Evolutionary conservation across 2,329 filamentous ascomycete species (phyloP).

Genomic region (Colletotrichum magnum): DNA sequence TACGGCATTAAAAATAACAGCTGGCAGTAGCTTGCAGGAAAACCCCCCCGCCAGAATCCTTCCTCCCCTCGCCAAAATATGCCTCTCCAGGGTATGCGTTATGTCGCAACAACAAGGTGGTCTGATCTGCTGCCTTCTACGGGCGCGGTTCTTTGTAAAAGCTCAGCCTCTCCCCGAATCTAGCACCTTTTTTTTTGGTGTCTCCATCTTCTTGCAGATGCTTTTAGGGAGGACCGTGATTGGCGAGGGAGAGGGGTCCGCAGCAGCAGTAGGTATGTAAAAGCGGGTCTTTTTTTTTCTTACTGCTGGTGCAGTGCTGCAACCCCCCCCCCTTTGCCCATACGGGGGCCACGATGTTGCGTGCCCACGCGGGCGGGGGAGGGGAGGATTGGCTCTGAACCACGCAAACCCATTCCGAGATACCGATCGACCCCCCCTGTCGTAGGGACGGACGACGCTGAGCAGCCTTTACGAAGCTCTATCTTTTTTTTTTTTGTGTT

Average conservation of each 20-base stretch:
- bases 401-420: too few species aligned
- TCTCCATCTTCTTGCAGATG: background rate
- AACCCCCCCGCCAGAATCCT: background rate
- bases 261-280: background rate
- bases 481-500: too few species aligned
- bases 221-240: background rate
- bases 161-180: background rate
- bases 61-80: background rate
- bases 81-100: background rate
- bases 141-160: background rate
- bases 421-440: too few species aligned
- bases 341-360: background rate
- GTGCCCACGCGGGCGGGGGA: background rate
- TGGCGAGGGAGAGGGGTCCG: background rate
- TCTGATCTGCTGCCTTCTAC: background rate
- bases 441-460: too few species aligned
- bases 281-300: too few species aligned
- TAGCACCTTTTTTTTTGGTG: background rate
- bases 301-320: too few species aligned
- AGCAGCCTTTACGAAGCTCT: too few species aligned
- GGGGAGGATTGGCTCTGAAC: too few species aligned
- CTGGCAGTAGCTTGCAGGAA: too few species aligned
- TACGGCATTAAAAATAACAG: too few species aligned
- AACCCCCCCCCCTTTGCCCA: too few species aligned
- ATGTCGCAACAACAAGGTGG: background rate